Conservation (phyloP, 257 asterid genomes). For the Petunia secreta region DNA sequence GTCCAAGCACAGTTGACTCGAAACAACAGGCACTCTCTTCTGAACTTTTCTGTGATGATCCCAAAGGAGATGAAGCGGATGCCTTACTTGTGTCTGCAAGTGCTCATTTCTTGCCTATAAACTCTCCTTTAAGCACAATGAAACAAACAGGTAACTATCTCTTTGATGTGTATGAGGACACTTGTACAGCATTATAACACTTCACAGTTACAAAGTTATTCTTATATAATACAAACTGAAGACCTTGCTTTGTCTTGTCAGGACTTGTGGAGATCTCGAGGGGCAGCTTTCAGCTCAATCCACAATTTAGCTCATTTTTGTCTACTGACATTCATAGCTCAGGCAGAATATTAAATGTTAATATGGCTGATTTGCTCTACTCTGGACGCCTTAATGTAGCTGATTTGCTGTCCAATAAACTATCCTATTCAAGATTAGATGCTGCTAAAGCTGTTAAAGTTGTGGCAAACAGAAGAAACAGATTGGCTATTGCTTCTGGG, state of each 20-base stretch:
- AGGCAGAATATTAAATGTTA: constrained; percentile 13
- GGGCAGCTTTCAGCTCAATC: constrained; percentile 22
- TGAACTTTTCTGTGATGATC: constrained; percentile 26
- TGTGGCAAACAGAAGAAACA: constrained; percentile 18
- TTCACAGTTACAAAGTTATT: neutral
- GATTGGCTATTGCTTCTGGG: constrained; percentile 16
- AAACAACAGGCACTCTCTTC: constrained; percentile 19
- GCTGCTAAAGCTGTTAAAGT: constrained; percentile 21
- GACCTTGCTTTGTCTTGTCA: constrained; percentile 19
- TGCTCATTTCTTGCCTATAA: neutral
- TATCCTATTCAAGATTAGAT: constrained; percentile 24
- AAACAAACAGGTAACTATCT: neutral
- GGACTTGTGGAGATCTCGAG: constrained; percentile 22
- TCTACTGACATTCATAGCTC: constrained; percentile 18
- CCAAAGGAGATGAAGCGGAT: constrained; percentile 14
- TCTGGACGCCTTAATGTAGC: constrained; percentile 20
- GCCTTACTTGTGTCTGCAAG: constrained; percentile 5
- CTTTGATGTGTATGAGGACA: neutral
- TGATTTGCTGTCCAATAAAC: constrained; percentile 32
- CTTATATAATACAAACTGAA: constrained; percentile 16
- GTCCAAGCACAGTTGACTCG: constrained; percentile 26
- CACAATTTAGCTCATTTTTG: constrained; percentile 17
- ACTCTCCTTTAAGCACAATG: neutral
- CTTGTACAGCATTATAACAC: constrained; percentile 11
- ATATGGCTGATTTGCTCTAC: neutral